Base-by-base conservation (phyloP, 2,329 filamentous ascomycete genomes). In the Exophiala sideris region DNA sequence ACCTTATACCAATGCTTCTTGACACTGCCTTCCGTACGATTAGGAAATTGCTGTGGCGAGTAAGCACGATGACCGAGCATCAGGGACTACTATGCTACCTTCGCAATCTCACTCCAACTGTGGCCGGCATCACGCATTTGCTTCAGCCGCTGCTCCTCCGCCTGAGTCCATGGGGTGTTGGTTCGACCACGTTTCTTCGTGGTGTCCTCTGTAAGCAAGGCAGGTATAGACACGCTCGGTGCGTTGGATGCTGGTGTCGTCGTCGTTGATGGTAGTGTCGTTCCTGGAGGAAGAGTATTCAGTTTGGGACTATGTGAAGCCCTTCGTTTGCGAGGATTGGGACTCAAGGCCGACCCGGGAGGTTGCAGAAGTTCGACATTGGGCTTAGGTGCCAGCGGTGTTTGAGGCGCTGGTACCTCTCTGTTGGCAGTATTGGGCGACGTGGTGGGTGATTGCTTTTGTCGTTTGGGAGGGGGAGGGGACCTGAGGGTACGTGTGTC, bases 1-100 rank as follows among this genome's bases (percentile, higher is more conserved):
- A 90, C 89, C 81, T 97, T 97, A 74, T 99, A 97, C 92, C 94
- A 99, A 71, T 99, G 94, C 75, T 97, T 99, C 80, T 97, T 99
- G 18, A 99, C 94, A 67, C 91, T 96, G 6, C 94, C 94, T 74
- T 99, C 94, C 39, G 94, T 99, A 66, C 94, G 82, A 20, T 84
- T 86, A 9, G 94, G 92, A 69, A 99, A 99, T 2, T 88, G 91
- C 89, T 95, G 62, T 42, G 7, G 48, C 7, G 14, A 24, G 59
- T 69, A 41, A 50, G n/a, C 16, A 42, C 16, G 35, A n/a, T 20
- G 18, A 45, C 12, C 48, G 35, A 47, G 41, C 21, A 24, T 52
- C 45, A 42, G 36, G 54, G 11, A 53, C 45, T 20, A n/a, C 33
- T 20, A 12, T 45, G 67, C 76, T 65, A 95, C 91, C 85, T 97